These are phyloP conservation scores for Whalleya microplaca DNA, from an alignment of 2,329 filamentous ascomycete species.

Conservation along the genomic window DNA sequence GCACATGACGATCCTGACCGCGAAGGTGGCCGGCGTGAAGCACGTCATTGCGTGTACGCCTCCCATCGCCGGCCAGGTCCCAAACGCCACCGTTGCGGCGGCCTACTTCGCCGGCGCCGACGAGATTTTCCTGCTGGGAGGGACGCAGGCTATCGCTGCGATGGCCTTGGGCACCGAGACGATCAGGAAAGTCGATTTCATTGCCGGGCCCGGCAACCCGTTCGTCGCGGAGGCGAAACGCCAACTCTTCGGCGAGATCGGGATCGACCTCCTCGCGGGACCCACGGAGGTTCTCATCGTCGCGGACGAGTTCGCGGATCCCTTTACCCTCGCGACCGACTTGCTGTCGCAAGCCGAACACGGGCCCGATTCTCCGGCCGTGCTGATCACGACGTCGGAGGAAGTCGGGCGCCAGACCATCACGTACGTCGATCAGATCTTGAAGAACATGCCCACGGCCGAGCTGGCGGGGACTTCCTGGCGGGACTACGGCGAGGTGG, in stretches of 20 bases:
- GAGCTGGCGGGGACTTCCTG: constrained; percentile 48
- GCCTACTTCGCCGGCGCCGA: constrained; percentile 39
- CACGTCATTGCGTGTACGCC: constrained; percentile 56
- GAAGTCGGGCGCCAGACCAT: constrained; percentile 44
- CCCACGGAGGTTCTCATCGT: constrained; percentile 73
- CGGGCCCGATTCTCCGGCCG: constrained; percentile 54
- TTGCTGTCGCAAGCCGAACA: constrained; percentile 89
- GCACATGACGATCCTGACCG: constrained; percentile 60
- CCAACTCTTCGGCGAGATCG: constrained; percentile 56
- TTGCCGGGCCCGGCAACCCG: constrained; percentile 57
- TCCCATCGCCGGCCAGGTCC: constrained; percentile 52
- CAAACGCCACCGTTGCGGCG: constrained; percentile 53
- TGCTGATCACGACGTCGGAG: constrained; percentile 52
- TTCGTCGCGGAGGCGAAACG: constrained; percentile 60
- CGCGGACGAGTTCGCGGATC: constrained; percentile 82
- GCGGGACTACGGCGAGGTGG: constrained; percentile 50
- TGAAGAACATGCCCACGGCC: constrained; percentile 47
- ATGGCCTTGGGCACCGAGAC: constrained; percentile 56
- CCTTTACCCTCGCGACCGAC: constrained; percentile 92
- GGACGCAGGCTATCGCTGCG: constrained; percentile 55
- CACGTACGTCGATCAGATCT: constrained; percentile 39
- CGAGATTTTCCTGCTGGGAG: constrained; percentile 34
- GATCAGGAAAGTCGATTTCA: constrained; percentile 53
- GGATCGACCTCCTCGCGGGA: constrained; percentile 58
- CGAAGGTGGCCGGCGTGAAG: constrained; percentile 56